Evolutionary conservation across 106 monocot species (phyloP).

Genomic region (Dendrobium chrysotoxum): DNA sequence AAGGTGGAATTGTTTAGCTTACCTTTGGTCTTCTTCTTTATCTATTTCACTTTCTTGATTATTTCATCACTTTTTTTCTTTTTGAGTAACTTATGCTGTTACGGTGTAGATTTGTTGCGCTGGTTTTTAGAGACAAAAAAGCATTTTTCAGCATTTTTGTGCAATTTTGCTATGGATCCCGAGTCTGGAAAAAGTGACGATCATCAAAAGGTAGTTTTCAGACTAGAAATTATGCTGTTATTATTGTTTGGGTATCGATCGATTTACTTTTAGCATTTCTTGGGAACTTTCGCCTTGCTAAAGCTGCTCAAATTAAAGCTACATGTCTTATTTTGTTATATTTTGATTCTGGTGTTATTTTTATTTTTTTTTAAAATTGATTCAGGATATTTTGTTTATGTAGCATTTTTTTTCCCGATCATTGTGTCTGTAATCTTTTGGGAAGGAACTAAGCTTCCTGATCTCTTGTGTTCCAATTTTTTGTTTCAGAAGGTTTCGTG

Average conservation of each 20-base stretch:
- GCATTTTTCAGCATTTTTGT: too few species aligned
- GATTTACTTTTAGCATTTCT: neutral
- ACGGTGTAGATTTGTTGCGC: neutral
- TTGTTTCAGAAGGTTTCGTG: conserved; percentile 34
- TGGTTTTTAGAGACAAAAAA: neutral
- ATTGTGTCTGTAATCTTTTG: neutral
- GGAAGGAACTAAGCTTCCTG: neutral
- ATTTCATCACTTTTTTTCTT: neutral
- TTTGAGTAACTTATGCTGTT: neutral
- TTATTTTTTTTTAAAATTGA: neutral
- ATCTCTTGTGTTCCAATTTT: neutral
- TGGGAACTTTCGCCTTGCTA: neutral
- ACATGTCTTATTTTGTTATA: neutral
- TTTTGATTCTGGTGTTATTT: neutral
- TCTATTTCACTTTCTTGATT: neutral
- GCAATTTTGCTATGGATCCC: conserved; percentile 5
- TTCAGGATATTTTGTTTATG: too few species aligned
- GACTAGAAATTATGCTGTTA: neutral
- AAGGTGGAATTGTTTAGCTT: neutral
- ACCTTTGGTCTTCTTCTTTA: neutral
- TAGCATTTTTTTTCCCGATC: neutral
- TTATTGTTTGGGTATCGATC: neutral
- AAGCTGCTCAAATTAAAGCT: neutral
- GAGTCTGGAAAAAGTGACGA: neutral
- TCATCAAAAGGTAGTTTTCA: conserved; percentile 3